Evolutionary conservation across 2,329 filamentous ascomycete genomes (phyloP).

Genomic region (Thelonectria rubi): DNA sequence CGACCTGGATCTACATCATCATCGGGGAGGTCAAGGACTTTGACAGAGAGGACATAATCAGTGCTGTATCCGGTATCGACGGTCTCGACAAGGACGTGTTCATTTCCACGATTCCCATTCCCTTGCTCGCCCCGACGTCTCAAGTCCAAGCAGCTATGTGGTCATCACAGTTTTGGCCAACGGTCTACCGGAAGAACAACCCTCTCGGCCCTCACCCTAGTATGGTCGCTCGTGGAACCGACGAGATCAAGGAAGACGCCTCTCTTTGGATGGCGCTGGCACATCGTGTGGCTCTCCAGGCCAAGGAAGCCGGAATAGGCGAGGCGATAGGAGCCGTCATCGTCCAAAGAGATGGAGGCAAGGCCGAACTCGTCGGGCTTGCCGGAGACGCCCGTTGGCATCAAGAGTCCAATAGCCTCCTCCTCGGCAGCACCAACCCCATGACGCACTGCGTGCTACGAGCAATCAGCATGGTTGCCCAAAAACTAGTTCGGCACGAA

Average conservation of each 20-base stretch:
- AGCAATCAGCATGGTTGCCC: slow-evolving; percentile 84
- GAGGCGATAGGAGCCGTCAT: slow-evolving; percentile 79
- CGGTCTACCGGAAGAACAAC: slow-evolving; percentile 86
- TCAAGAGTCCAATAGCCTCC: slow-evolving; percentile 56
- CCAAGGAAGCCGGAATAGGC: slow-evolving; percentile 66
- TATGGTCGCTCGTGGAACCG: slow-evolving; percentile 74
- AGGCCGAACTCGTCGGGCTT: slow-evolving; percentile 71
- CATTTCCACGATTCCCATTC: slow-evolving; percentile 73
- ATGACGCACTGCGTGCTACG: slow-evolving; percentile 82
- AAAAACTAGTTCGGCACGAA: slow-evolving; percentile 68
- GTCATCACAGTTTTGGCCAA: slow-evolving; percentile 83
- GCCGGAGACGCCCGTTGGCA: slow-evolving; percentile 81
- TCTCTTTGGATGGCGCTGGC: slow-evolving; percentile 75
- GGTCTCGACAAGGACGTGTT: slow-evolving; percentile 63
- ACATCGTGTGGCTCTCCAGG: slow-evolving; percentile 68
- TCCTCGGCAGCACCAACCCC: slow-evolving; percentile 69
- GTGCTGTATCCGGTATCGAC: slow-evolving; percentile 58
- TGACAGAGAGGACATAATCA: slow-evolving; percentile 61
- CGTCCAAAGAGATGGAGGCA: slow-evolving; percentile 67
- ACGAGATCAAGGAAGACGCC: slow-evolving; percentile 72
- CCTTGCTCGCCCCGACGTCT: slow-evolving; percentile 77
- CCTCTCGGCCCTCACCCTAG: slow-evolving; percentile 85
- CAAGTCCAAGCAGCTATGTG: slow-evolving; percentile 78
- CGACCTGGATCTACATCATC: slow-evolving; percentile 68
- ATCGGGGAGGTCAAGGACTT: slow-evolving; percentile 62